Base-by-base conservation (phyloP, 1,139 yeast species). In the Geotrichum cucujoidarum region DNA sequence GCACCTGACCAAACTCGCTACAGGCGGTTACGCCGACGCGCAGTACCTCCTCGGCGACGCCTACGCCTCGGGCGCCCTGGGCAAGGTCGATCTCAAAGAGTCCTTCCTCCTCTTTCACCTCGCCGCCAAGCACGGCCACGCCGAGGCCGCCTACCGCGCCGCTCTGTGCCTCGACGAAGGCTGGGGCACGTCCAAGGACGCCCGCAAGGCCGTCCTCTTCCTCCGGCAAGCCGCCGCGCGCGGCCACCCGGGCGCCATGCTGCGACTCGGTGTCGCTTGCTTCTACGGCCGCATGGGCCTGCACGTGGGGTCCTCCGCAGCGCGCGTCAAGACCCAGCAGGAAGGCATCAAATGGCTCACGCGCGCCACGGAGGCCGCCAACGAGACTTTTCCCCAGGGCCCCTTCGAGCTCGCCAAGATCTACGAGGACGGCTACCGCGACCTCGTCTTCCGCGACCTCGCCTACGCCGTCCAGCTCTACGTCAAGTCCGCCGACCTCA, bases 181-280 rank as follows among this genome's bases (percentile, higher is more conserved):
- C 4, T 72, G 90, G 67, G 98, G 98, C 6, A 84, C 94, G 4
- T 81, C 89, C 14, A 77, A 94, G 59, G 97, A 92, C 65, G 81
- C 95, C 1, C 76, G 95, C 50, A 83, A 88, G 60, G 92, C 95
- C 1, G 70, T 88, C 11, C 95, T 86, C 56, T 89, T 82, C 64
- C 71, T 88, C 53, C 83, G 85, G 61, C 83, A 83, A 65, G 95
- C 97, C 0, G 95, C 97, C 0, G 76, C 90, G 27, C 83, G 84
- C 61, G 87, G 87, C 61, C 98, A 92, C 64, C 88, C 97, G 0
- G 92, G 95, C 13, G 96, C 97, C 4, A 88, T 90, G 95, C 83
- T 83, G 68, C 85, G 90, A 61, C 73, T 89, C 54, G 97, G 97
- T 5, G 74, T 87, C 43, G 89, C 90, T 56, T 83, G 89, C 33